Evolutionary conservation across 1,284 basidiomycete species (phyloP).

Genomic region (Polyporus tsugae): DNA sequence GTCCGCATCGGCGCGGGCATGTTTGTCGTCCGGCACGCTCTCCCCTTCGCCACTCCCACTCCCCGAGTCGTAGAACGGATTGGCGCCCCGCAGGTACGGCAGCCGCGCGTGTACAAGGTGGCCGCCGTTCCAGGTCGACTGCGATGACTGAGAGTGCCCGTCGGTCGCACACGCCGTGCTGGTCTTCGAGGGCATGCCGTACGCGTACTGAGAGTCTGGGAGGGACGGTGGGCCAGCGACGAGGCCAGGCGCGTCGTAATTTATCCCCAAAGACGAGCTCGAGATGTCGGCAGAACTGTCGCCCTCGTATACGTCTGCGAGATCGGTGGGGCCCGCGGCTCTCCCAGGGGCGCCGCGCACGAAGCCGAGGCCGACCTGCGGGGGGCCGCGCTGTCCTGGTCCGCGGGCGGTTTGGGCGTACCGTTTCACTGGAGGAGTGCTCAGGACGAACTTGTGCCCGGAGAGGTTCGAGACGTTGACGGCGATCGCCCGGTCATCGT

Average conservation of each 20-base stretch:
- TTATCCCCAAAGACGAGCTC: neutral
- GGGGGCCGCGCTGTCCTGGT: neutral
- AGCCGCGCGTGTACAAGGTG: neutral
- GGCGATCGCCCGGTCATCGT: neutral
- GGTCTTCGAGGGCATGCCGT: neutral
- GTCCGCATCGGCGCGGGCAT: neutral
- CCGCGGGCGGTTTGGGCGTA: neutral
- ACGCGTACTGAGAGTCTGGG: neutral
- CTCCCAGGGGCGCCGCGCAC: neutral
- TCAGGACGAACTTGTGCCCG: conserved; percentile 11
- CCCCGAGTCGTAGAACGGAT: neutral
- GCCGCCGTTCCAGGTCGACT: neutral
- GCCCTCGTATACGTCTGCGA: neutral
- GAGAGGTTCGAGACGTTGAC: conserved; percentile 15
- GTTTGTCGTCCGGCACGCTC: neutral
- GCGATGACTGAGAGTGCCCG: conserved; percentile 2
- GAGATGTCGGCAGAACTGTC: neutral
- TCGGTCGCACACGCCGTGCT: neutral
- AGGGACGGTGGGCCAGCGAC: neutral
- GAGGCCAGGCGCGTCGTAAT: neutral
- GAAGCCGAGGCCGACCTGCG: conserved; percentile 1
- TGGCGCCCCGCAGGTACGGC: neutral
- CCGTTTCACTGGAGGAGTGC: conserved; percentile 2
- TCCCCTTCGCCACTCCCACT: neutral
- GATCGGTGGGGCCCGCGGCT: neutral